A percentile compares a stretch with the other conserved stretches of the same genome.
Conservation (phyloP, 305 asterid species). For the Fraxinus albicans region DNA sequence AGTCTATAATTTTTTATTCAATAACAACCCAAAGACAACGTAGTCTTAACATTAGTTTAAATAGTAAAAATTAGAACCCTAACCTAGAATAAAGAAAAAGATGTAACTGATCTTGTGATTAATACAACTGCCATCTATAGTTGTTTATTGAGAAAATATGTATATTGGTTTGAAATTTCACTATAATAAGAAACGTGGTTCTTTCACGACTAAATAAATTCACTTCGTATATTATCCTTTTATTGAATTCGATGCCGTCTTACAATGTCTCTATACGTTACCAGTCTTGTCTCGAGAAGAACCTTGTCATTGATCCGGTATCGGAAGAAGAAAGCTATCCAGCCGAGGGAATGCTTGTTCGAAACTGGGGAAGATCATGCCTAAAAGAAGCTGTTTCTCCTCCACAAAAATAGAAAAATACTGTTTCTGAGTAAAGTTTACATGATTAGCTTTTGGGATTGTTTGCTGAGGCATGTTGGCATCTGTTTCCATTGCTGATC, state of each 20-base stretch:
- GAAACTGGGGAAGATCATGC: conserved; percentile 62
- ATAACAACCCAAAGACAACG: background rate
- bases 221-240: too few relatives aligned
- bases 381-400: conserved; percentile 58
- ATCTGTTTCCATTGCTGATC: background rate
- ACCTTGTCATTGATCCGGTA: conserved; percentile 64
- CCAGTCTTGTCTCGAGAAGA: background rate
- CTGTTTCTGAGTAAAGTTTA: background rate
- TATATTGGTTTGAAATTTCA: background rate
- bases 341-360: conserved; percentile 50
- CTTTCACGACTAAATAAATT: too few relatives aligned
- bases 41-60: background rate
- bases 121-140: background rate
- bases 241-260: too few relatives aligned
- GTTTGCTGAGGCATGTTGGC: background rate
- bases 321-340: conserved; percentile 69
- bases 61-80: background rate
- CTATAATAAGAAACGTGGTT: too few relatives aligned
- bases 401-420: conserved; percentile 32
- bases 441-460: background rate
- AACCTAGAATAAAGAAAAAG: background rate
- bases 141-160: background rate
- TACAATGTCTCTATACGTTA: background rate
- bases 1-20: background rate
- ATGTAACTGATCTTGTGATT: background rate